Conservation (phyloP, 2,329 filamentous ascomycete genomes). For the Dactylellina leptospora region DNA sequence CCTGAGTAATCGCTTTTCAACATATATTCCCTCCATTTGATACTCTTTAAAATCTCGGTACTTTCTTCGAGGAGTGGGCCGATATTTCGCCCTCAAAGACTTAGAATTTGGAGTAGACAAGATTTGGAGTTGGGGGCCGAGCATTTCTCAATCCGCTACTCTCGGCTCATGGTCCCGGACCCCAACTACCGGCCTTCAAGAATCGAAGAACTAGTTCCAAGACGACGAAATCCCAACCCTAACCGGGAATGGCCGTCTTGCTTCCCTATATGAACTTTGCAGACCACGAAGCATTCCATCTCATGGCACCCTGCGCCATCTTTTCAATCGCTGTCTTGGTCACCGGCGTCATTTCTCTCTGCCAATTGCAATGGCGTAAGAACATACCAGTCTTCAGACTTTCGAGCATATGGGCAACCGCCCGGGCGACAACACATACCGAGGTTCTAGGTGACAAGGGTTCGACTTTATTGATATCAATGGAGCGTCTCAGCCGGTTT, state of each 20-base stretch:
- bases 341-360: conserved; percentile 28
- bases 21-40: not conserved
- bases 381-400: conserved; percentile 12
- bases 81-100: not conserved
- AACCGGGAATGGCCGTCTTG: conserved; percentile 28
- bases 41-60: conserved; percentile 9
- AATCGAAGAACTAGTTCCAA: conserved; percentile 8
- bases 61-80: not conserved
- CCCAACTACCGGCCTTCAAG: conserved; percentile 29
- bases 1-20: not conserved
- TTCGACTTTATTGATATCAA: not conserved
- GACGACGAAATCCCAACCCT: not conserved
- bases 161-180: conserved; percentile 19
- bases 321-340: conserved; percentile 37
- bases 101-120: conserved; percentile 11
- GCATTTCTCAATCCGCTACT: not conserved
- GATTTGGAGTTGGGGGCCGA: not conserved
- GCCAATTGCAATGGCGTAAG: conserved; percentile 29
- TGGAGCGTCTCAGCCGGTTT: conserved; percentile 17
- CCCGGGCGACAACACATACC: conserved; percentile 30
- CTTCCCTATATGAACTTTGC: conserved; percentile 42
- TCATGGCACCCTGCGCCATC: conserved; percentile 22
- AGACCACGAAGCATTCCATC: conserved; percentile 19
- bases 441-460: not conserved
- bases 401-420: not conserved